phyloP scores from a whole-genome alignment of 163 green algal species.

The Coccomyxa subellipsoidea region DNA sequence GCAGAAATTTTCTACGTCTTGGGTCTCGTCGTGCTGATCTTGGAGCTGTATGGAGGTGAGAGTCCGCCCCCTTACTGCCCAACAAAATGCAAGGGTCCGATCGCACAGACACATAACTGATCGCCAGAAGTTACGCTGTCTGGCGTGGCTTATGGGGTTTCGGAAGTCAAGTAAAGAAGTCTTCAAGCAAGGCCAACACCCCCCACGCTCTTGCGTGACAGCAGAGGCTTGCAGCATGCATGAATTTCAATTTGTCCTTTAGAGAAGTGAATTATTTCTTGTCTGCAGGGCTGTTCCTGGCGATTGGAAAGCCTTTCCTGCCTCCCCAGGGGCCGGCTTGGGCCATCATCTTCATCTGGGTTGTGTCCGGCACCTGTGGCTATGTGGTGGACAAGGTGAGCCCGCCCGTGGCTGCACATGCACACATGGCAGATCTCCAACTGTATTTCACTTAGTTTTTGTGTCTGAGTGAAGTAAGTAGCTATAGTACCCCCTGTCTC shows the following conservation, averaged over 20 bases:
- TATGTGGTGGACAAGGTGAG: constrained; percentile 20
- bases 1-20: background rate
- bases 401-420: too few relatives aligned
- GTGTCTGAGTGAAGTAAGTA: background rate
- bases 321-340: constrained; percentile 21
- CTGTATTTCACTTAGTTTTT: background rate
- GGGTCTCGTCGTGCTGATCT: background rate
- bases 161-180: too few relatives aligned
- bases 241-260: background rate
- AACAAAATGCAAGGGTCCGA: too few relatives aligned
- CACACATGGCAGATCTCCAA: too few relatives aligned
- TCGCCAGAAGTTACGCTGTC: too few relatives aligned
- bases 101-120: too few relatives aligned
- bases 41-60: constrained; percentile 8
- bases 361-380: background rate
- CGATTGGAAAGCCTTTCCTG: constrained; percentile 30
- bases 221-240: too few relatives aligned
- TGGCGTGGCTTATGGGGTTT: too few relatives aligned
- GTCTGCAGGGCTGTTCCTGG: constrained; percentile 25
- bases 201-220: too few relatives aligned
- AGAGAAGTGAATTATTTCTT: background rate
- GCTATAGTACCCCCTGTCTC: background rate
- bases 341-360: constrained; percentile 33
- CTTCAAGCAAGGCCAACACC: background rate
- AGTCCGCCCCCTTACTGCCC: background rate